Evolutionary conservation across 2,329 filamentous ascomycete genomes (phyloP).

Genomic region (Venturia nashicola): DNA sequence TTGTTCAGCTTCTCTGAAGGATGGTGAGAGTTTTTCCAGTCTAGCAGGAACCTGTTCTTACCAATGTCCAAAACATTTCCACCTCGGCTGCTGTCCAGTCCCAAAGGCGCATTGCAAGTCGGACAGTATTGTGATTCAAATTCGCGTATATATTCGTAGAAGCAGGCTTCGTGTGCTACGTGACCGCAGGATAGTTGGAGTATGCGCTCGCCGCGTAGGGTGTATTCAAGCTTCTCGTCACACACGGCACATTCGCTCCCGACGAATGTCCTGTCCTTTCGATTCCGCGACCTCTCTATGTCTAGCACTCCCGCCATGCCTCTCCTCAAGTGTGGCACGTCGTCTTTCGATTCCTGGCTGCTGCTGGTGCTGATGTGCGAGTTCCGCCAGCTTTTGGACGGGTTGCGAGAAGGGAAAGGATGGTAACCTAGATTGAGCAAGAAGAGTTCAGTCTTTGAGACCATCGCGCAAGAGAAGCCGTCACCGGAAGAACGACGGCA

Average conservation of each 20-base stretch:
- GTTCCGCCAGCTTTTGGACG: background rate
- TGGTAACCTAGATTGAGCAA: background rate
- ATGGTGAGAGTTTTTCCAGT: background rate
- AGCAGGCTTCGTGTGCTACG: constrained; percentile 94
- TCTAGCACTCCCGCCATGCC: constrained; percentile 56
- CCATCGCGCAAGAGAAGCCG: constrained; percentile 18
- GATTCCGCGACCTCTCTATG: constrained; percentile 63
- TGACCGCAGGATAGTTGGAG: constrained; percentile 95
- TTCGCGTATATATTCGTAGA: constrained; percentile 96
- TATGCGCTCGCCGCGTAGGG: constrained; percentile 82
- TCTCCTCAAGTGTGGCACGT: constrained; percentile 21
- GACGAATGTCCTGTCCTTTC: constrained; percentile 88
- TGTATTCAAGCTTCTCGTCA: constrained; percentile 93
- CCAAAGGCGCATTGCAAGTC: constrained; percentile 81
- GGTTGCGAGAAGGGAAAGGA: background rate
- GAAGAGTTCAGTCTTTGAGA: constrained; percentile 14
- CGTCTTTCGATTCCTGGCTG: constrained; percentile 6
- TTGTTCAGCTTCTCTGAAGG: constrained; percentile 61
- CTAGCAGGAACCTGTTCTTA: constrained; percentile 30
- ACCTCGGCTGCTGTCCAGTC: constrained; percentile 82
- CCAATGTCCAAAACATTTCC: constrained; percentile 89
- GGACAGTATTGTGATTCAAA: constrained; percentile 91
- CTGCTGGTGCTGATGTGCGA: constrained; percentile 2
- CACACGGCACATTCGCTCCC: constrained; percentile 92
- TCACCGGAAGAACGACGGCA: constrained; percentile 16